Conservation (phyloP, 768 basidiomycete genomes). For the Pulveroboletus sp. region DNA sequence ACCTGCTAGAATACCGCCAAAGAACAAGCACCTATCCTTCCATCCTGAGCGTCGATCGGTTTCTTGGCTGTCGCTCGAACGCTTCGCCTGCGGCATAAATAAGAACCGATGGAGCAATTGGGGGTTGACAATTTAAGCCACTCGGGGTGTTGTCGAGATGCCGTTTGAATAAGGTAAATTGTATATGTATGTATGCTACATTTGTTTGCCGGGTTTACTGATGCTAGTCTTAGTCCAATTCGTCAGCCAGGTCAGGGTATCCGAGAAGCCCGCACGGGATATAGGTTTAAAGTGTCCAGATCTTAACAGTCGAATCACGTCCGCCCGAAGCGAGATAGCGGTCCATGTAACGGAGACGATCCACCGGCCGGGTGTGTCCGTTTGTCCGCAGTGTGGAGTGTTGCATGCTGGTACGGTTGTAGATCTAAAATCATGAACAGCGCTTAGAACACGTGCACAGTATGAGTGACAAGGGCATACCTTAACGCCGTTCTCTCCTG, state of each 20-base stretch:
- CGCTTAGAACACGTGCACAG: neutral
- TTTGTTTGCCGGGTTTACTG: slow-evolving; percentile 16
- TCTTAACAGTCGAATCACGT: slow-evolving; percentile 80
- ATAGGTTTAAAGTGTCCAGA: slow-evolving; percentile 78
- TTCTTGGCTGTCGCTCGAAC: too few species aligned
- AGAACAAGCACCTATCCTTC: neutral
- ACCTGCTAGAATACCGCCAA: neutral
- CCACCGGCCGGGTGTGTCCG: slow-evolving; percentile 89
- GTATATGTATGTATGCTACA: slow-evolving; percentile 27
- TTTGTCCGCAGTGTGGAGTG: slow-evolving; percentile 82
- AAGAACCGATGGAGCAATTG: too few species aligned
- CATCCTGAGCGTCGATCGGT: too few species aligned
- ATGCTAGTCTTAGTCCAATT: slow-evolving; percentile 19
- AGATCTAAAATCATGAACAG: slow-evolving; percentile 52
- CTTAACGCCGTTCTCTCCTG: slow-evolving; percentile 92
- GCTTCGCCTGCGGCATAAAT: too few species aligned
- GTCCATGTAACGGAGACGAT: slow-evolving; percentile 92
- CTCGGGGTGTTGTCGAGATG: neutral
- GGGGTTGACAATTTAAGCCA: too few species aligned
- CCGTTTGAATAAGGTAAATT: slow-evolving; percentile 7
- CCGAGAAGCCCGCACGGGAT: slow-evolving; percentile 1
- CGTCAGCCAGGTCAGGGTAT: slow-evolving; percentile 15
- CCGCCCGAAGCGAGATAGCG: slow-evolving; percentile 90
- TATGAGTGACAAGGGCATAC: slow-evolving; percentile 37
- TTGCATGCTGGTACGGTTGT: slow-evolving; percentile 91